Evolutionary conservation across 2,329 filamentous ascomycete genomes (phyloP).

Genomic region (Fusarium globosum): DNA sequence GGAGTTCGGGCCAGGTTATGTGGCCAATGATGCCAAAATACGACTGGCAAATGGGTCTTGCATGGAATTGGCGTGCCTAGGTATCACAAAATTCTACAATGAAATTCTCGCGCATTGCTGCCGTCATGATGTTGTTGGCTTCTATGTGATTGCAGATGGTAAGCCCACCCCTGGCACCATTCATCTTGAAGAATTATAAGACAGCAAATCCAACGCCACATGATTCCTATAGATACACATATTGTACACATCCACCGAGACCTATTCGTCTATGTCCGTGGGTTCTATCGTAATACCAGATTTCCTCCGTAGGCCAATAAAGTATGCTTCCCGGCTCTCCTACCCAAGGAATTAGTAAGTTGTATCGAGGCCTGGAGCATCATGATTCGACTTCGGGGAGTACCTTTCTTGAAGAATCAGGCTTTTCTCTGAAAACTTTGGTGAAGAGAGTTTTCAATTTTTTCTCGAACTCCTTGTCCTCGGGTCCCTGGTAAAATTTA

Average conservation of each 20-base stretch:
- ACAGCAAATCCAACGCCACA: not conserved
- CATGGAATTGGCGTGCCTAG: constrained; percentile 61
- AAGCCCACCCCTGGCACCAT: not conserved
- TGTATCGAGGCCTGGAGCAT: not conserved
- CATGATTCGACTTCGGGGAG: not conserved
- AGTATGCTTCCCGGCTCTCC: constrained; percentile 79
- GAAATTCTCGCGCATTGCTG: constrained; percentile 46
- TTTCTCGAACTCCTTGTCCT: constrained; percentile 83
- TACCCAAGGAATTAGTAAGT: constrained; percentile 28
- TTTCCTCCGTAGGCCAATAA: constrained; percentile 81
- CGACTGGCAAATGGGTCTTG: constrained; percentile 51
- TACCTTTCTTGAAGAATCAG: constrained; percentile 88
- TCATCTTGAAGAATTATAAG: not conserved
- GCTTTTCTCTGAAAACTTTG: constrained; percentile 88
- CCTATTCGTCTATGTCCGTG: not conserved
- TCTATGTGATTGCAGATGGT: not conserved
- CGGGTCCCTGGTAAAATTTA: constrained; percentile 94
- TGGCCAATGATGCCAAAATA: constrained; percentile 47
- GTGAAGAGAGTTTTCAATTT: constrained; percentile 80
- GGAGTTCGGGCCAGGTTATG: constrained; percentile 45
- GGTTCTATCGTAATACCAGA: constrained; percentile 47
- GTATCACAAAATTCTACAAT: constrained; percentile 56
- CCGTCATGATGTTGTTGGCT: constrained; percentile 39
- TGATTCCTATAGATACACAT: not conserved
- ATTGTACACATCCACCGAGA: not conserved